phyloP scores from a whole-genome alignment of 441 rosid genomes.

The Capsella rubella region DNA sequence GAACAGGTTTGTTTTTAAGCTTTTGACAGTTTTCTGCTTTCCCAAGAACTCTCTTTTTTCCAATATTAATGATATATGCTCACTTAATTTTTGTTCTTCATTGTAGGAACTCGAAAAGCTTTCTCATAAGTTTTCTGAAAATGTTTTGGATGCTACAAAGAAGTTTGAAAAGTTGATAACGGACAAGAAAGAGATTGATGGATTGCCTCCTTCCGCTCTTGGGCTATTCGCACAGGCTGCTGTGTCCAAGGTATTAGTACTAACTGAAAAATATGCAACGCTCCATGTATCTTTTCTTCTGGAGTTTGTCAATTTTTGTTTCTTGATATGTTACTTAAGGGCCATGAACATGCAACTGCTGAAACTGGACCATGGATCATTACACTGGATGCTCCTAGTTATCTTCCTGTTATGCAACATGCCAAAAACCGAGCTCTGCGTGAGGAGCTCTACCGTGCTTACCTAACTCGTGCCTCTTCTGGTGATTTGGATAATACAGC shows the following conservation, averaged over 20 bases:
- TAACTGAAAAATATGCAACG: conserved; percentile 18
- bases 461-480: conserved; percentile 71
- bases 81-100: conserved; percentile 19
- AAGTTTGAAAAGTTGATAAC: conserved; percentile 80
- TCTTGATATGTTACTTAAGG: conserved; percentile 51
- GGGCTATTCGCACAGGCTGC: conserved; percentile 92
- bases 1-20: conserved; percentile 65
- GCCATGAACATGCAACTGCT: conserved; percentile 83
- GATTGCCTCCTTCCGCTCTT: conserved; percentile 84
- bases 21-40: neutral
- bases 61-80: neutral
- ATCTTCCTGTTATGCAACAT: conserved; percentile 86
- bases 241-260: conserved; percentile 67
- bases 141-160: conserved; percentile 93
- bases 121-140: conserved; percentile 80
- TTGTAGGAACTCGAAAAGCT: conserved; percentile 84
- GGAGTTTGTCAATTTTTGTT: conserved; percentile 3
- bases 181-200: conserved; percentile 82
- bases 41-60: neutral
- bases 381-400: conserved; percentile 84
- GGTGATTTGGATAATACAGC: conserved; percentile 82
- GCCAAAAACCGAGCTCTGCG: conserved; percentile 78
- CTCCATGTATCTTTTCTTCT: neutral
- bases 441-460: conserved; percentile 83
- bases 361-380: conserved; percentile 91